Base-by-base conservation (phyloP, 352 stramenopile genomes). In the Detonula confervacea region DNA sequence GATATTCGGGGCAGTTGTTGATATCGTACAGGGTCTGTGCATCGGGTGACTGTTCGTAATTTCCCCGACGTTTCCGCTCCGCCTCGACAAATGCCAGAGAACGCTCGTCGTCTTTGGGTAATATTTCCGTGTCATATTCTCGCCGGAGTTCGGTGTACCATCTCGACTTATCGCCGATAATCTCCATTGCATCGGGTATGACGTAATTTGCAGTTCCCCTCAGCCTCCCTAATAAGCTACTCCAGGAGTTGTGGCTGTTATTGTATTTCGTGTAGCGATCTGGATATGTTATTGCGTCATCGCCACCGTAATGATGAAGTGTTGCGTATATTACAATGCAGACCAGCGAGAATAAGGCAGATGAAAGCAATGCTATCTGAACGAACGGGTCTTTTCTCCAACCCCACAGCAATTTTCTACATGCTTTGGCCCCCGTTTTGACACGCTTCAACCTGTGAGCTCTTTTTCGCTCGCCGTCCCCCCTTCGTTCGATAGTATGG, bases 1-100 rank as follows among this genome's bases (percentile, higher is more conserved):
- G 89, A 69, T 84, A 59, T 9, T 87, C 71, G 5, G 89, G 89
- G 78, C 89, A 94, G 72, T 92, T 83, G 60, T 87, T 60, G 30
- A 93, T 86, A 70, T 92, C 83, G 61, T 93, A 93, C 0, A 70
- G 33, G 33, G 68, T 80, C 33, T 69, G 37, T 0, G 77, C 77
- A 27, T 42, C 18, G 8, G 57, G 22, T 16, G 64, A 64, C 47
- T 84, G 77, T 20, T 9, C 22, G 39, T 68, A 76, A 0, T 49
- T 35, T 6, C 76, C 77, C 9, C 64, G 29, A n/a, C 55, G 30
- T 27, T 46, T 22, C 5, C 77, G 57, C 22, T 72, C 42, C 7
- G 22, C 55, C 8, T 57, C 27, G 1, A 80, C 77, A 33, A 70
- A 79, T 52, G 59, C 20, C 1, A 84, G 29, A 20, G 55, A 70